Conservation (phyloP, 257 asterid genomes). For the Salvia miltiorrhiza region DNA sequence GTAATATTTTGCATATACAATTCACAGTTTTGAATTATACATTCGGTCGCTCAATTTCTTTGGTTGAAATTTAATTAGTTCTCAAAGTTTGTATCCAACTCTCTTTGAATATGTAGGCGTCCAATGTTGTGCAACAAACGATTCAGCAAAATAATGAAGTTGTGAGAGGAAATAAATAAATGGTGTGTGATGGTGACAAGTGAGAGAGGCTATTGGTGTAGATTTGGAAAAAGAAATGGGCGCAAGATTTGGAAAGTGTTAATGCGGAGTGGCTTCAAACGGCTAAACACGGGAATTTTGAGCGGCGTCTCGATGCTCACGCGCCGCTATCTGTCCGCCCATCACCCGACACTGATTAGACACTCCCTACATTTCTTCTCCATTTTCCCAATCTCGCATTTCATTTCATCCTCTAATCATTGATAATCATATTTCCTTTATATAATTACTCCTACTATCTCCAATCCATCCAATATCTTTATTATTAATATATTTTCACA, state of each 20-base stretch:
- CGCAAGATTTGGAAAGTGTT: neutral
- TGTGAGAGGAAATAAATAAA: neutral
- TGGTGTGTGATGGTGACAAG: neutral
- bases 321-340: constrained; percentile 43
- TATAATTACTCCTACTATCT: no score
- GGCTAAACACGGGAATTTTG: constrained; percentile 25
- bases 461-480: no score
- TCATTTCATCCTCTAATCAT: no score
- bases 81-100: no score
- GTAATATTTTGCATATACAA: no score
- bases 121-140: neutral
- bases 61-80: no score
- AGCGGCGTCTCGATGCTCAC: constrained; percentile 45
- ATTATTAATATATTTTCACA: no score
- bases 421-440: no score
- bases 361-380: constrained; percentile 18
- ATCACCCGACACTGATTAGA: constrained; percentile 36
- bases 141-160: neutral
- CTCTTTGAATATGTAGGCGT: no score
- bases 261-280: constrained; percentile 18
- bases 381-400: neutral
- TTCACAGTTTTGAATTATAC: no score
- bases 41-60: no score
- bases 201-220: neutral
- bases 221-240: neutral